Conservation (phyloP, 179 eudicot genomes). For the Heliamphora pulchella region DNA sequence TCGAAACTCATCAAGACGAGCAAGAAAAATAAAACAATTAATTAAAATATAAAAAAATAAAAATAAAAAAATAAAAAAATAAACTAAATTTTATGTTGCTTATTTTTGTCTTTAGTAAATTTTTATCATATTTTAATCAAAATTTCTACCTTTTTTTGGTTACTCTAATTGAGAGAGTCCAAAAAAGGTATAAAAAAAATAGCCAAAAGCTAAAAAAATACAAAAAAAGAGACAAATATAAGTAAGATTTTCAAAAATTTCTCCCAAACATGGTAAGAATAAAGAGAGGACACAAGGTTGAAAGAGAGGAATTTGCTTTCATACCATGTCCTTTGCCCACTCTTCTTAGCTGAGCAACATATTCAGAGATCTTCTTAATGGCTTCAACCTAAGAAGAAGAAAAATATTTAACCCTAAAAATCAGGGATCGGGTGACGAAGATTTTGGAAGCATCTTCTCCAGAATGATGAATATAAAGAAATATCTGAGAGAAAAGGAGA, state of each 20-base stretch:
- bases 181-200: too few species aligned
- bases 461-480: not conserved
- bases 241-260: too few species aligned
- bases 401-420: not conserved
- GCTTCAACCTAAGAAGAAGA: constrained; percentile 53
- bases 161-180: too few species aligned
- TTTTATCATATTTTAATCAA: too few species aligned
- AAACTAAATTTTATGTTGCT: too few species aligned
- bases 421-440: not conserved
- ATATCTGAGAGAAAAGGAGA: not conserved
- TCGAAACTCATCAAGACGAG: too few species aligned
- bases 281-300: not conserved
- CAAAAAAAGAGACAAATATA: not conserved
- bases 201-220: not conserved
- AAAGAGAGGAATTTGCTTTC: not conserved
- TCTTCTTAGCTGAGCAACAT: constrained; percentile 84
- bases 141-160: too few species aligned
- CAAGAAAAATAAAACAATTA: too few species aligned
- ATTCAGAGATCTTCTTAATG: constrained; percentile 80
- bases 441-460: not conserved
- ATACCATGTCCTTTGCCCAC: constrained; percentile 93
- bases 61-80: too few species aligned
- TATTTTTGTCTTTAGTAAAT: too few species aligned
- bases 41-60: too few species aligned
- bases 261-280: too few species aligned